Evolutionary conservation across 805 yeast genomes (phyloP).

Genomic region (Grigorovia jiainica): DNA sequence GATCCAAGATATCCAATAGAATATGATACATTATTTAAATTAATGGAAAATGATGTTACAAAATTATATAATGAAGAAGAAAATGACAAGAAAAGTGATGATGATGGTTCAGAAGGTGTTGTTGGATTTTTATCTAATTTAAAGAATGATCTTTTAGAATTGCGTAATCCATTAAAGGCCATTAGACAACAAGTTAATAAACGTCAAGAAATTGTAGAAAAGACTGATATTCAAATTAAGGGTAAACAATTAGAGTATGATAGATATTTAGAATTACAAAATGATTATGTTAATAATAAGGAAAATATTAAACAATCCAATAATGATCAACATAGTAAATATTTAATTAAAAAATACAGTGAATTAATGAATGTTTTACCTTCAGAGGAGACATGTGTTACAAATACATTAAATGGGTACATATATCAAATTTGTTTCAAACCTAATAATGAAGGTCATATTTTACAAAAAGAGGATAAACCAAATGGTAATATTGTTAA

Average conservation of each 20-base stretch:
- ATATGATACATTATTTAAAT: conserved; percentile 8
- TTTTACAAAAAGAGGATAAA: conserved; percentile 19
- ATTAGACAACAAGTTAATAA: conserved; percentile 9
- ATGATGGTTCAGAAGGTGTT: neutral
- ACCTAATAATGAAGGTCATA: conserved; percentile 8
- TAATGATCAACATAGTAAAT: neutral
- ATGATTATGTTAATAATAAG: neutral
- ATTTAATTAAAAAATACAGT: neutral
- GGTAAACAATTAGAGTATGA: neutral
- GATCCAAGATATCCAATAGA: conserved; percentile 9
- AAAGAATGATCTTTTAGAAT: neutral
- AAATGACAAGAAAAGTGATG: neutral
- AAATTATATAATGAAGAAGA: conserved; percentile 5
- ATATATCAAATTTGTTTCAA: conserved; percentile 18
- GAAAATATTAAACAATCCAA: too few relatives aligned
- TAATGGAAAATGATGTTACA: conserved; percentile 13
- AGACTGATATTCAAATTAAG: neutral
- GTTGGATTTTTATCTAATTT: conserved; percentile 1
- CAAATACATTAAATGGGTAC: conserved; percentile 8
- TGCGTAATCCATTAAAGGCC: conserved; percentile 1
- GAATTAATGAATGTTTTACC: conserved; percentile 8
- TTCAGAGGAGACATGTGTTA: neutral
- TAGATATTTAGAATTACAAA: neutral
- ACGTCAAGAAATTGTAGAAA: conserved; percentile 4
- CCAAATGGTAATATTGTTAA: conserved; percentile 14